Conservation (phyloP, 352 stramenopile species). For the Chrysophaeum taylorii region DNA sequence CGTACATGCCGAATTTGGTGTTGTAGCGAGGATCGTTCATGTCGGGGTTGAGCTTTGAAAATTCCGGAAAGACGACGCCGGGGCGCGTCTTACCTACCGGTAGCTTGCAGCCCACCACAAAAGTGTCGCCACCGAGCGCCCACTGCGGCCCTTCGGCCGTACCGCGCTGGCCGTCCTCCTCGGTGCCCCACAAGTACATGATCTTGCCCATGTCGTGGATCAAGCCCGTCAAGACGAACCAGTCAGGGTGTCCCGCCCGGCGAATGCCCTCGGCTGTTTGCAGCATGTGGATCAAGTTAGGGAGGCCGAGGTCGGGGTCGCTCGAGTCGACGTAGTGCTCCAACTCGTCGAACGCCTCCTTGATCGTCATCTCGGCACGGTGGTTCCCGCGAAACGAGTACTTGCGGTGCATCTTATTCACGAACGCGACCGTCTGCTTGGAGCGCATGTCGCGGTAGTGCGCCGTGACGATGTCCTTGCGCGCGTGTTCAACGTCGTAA, state of each 20-base stretch:
- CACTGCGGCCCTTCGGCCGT: slow-evolving; percentile 60
- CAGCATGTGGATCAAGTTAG: slow-evolving; percentile 80
- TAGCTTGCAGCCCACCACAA: slow-evolving; percentile 73
- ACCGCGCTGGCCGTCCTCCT: slow-evolving; percentile 68
- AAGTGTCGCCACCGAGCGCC: slow-evolving; percentile 81
- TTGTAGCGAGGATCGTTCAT: slow-evolving; percentile 69
- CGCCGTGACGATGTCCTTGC: slow-evolving; percentile 28
- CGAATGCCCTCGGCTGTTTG: slow-evolving; percentile 82
- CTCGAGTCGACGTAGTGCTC: slow-evolving; percentile 79
- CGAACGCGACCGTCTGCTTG: slow-evolving; percentile 49
- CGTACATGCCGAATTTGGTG: slow-evolving; percentile 66
- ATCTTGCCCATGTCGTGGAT: slow-evolving; percentile 88
- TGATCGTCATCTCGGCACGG: slow-evolving; percentile 72
- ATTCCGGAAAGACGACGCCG: slow-evolving; percentile 71
- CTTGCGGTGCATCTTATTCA: slow-evolving; percentile 48
- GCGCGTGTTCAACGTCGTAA: slow-evolving; percentile 23
- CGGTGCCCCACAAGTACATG: slow-evolving; percentile 75
- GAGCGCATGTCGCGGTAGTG: slow-evolving; percentile 46
- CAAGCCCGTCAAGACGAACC: slow-evolving; percentile 75
- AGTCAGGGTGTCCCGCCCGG: slow-evolving; percentile 69
- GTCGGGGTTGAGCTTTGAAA: slow-evolving; percentile 73
- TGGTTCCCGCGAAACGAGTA: slow-evolving; percentile 38
- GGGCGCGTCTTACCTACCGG: slow-evolving; percentile 39
- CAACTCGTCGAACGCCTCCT: slow-evolving; percentile 71
- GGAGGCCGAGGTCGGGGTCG: slow-evolving; percentile 67